Percentiles rank a stretch among this genome's conserved stretches.
phyloP scores from a whole-genome alignment of 805 yeast genomes.

The Kluyveromyces lactis region DNA sequence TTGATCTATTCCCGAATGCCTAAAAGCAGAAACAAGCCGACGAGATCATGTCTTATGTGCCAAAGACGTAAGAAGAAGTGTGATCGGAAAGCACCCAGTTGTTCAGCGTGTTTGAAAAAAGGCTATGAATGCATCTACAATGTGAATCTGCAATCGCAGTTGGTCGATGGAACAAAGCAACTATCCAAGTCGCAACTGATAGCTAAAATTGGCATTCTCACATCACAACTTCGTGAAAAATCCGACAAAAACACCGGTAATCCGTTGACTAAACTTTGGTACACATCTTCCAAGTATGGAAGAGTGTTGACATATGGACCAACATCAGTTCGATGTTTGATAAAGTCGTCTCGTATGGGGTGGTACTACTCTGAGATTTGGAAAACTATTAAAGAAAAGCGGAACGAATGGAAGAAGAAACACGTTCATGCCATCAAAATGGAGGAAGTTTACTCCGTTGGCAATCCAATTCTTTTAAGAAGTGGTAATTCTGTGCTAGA shows the following conservation, averaged over 20 bases:
- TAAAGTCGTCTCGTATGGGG: background rate
- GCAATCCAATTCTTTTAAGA: background rate
- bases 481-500: constrained; percentile 6
- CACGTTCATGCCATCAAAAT: constrained; percentile 3
- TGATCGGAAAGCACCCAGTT: background rate
- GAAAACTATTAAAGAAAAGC: constrained; percentile 1
- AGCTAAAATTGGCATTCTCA: background rate
- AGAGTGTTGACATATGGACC: constrained; percentile 6
- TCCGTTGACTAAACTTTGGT: constrained; percentile 3
- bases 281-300: constrained; percentile 5
- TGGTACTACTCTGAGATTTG: constrained; percentile 1
- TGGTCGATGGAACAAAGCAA: background rate
- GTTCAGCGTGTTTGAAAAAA: background rate
- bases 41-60: constrained; percentile 5
- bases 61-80: constrained; percentile 1
- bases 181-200: background rate
- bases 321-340: constrained; percentile 4
- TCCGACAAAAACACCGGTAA: background rate
- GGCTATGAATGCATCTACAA: background rate
- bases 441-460: constrained; percentile 1
- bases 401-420: constrained; percentile 4
- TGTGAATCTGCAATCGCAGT: background rate
- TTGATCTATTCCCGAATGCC: background rate
- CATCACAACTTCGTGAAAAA: constrained; percentile 1
- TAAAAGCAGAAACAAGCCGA: constrained; percentile 3